Base-by-base conservation (phyloP, 208 protist genomes). In the Leishmania guyanensis region DNA sequence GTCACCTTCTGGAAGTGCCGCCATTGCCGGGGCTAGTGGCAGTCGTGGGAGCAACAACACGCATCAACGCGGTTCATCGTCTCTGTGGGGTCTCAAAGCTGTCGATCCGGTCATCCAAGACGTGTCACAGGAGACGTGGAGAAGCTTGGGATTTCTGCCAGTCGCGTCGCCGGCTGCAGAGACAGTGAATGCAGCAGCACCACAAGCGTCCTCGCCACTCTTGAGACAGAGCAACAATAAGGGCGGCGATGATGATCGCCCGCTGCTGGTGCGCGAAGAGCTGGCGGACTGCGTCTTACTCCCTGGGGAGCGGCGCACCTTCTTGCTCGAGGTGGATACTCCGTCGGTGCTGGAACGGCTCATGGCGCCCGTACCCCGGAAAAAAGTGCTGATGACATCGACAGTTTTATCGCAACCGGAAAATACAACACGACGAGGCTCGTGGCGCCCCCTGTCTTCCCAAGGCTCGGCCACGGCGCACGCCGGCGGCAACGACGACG, bases 251-350 rank as follows among this genome's bases (percentile, higher is more conserved):
- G 77, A 85, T 29, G 53, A 80, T 29, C 78, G 83, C 12, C 85
- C 83, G 51, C 43, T 86, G 43, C 54, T 88, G 12, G 68, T 88
- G 65, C 77, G 71, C 2, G 83, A 89, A 29, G 84, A 84, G 36
- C 53, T 94, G 48, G 83, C 86, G 2, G 89, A 94, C 77, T 82
- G 85, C 72, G 77, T 92, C 33, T 78, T 92, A 36, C 81, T 89
- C 12, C 91, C 91, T 22, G 89, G 89, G n/a, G 86, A 92, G 64
- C 73, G 78, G 20, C 68, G 77, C 1, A 76, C 62, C 60, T 77
- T 92, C 26, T 33, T 86, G 54, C 65, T 92, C 3, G 84, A 89
- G 62, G 73, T 86, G 48, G 65, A 78, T 50, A 75, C 81, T 62
- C 86, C 82, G 17, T 66, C 60, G 33, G 79, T 85, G 36, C 75